Conservation (phyloP, 495 filamentous ascomycete genomes). For the Ramalina intermedia region DNA sequence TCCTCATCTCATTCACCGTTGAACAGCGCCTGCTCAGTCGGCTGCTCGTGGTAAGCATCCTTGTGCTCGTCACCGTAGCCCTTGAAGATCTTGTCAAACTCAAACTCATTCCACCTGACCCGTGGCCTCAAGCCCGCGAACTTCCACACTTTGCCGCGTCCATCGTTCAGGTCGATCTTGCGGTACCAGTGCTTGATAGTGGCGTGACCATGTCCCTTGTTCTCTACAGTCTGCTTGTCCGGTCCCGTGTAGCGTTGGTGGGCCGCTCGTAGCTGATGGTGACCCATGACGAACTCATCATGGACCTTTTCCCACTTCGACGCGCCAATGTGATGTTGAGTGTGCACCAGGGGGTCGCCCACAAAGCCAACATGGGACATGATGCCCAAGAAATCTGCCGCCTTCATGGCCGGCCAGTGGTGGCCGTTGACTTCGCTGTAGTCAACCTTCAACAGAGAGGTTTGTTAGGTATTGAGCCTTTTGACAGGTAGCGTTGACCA, state of each 20-base stretch:
- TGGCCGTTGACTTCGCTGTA: conserved; percentile 19
- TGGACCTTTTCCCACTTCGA: conserved; percentile 17
- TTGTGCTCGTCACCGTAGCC: background rate
- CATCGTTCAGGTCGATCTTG: conserved; percentile 44
- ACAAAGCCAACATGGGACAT: conserved; percentile 15
- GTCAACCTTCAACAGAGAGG: conserved; percentile 15
- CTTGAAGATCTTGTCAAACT: conserved; percentile 39
- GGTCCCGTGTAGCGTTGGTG: conserved; percentile 43
- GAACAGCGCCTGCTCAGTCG: too few relatives aligned
- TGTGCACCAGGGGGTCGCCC: conserved; percentile 20
- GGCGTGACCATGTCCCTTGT: conserved; percentile 47
- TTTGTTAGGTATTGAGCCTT: background rate
- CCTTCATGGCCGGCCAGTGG: conserved; percentile 14
- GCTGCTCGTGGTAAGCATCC: too few relatives aligned
- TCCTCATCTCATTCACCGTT: background rate
- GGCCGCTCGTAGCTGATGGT: conserved; percentile 19
- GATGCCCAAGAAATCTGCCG: conserved; percentile 19
- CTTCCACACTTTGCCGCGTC: conserved; percentile 45
- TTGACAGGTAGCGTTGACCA: conserved; percentile 8
- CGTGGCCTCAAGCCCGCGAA: conserved; percentile 60
- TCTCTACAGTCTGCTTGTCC: conserved; percentile 25
- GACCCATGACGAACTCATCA: conserved; percentile 15
- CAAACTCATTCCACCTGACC: conserved; percentile 59
- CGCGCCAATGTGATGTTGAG: conserved; percentile 23
- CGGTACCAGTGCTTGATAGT: conserved; percentile 59